A percentile compares a stretch with the other conserved stretches of the same genome.
Evolutionary conservation across 345 rosid species (phyloP).

Genomic region (Cochlearia excelsa): DNA sequence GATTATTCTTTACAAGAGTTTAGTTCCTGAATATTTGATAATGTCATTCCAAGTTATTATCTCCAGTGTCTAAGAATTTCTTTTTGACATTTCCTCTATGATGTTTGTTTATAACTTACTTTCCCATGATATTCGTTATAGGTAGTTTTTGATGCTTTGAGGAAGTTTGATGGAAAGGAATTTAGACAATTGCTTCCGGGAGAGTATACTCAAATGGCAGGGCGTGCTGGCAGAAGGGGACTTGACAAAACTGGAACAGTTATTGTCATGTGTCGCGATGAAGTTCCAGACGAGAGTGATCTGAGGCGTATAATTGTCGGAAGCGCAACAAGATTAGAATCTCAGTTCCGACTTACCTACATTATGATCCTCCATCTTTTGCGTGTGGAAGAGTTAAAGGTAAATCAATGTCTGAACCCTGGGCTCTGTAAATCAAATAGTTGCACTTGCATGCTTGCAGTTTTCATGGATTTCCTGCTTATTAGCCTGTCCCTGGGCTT

Average conservation of each 20-base stretch:
- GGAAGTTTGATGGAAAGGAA: constrained; percentile 95
- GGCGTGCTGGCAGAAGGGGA: constrained; percentile 99
- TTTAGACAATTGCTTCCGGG: constrained; percentile 84
- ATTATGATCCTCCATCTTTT: constrained; percentile 97
- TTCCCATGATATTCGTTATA: constrained; percentile 35
- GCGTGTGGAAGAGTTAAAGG: constrained; percentile 99
- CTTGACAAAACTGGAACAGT: constrained; percentile 95
- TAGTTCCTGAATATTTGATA: background rate
- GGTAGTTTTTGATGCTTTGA: constrained; percentile 91
- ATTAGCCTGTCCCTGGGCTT: background rate
- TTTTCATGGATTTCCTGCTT: constrained; percentile 11
- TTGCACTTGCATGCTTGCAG: constrained; percentile 4
- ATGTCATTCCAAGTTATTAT: constrained; percentile 1
- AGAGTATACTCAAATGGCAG: constrained; percentile 99
- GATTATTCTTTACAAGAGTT: constrained; percentile 13
- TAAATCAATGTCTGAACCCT: constrained; percentile 34
- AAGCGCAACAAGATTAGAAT: constrained; percentile 77
- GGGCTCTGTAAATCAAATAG: constrained; percentile 1
- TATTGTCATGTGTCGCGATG: constrained; percentile 92
- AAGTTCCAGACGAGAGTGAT: constrained; percentile 73
- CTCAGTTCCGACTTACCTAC: constrained; percentile 94
- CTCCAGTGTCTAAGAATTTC: background rate
- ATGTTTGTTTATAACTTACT: constrained; percentile 20
- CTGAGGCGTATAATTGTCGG: constrained; percentile 65
- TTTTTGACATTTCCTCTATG: constrained; percentile 11